Percentiles rank a stretch among this genome's conserved stretches.
phyloP scores from a whole-genome alignment of 306 rosid genomes.

The Cucurbita argyrosperma region DNA sequence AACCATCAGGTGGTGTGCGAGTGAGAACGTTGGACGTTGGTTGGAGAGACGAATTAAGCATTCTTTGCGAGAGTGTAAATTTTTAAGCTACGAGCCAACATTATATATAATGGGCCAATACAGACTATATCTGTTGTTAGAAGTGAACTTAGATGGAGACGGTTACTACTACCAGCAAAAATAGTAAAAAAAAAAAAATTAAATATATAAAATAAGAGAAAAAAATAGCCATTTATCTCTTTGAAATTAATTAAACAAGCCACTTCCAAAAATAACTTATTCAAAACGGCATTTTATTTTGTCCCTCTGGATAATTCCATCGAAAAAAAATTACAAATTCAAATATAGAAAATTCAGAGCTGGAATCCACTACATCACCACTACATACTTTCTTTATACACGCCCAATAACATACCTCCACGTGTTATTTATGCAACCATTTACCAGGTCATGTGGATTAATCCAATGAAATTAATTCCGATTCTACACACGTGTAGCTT shows the following conservation, averaged over 20 bases:
- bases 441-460: not conserved
- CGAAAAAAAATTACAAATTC: not conserved
- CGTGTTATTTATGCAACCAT: not conserved
- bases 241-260: not conserved
- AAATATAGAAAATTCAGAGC: not conserved
- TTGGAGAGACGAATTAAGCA: no score
- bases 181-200: not conserved
- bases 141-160: no score
- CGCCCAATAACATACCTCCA: not conserved
- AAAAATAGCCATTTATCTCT: not conserved
- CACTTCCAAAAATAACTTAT: not conserved
- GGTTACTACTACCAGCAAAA: no score
- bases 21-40: no score
- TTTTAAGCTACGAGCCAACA: no score
- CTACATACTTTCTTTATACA: not conserved
- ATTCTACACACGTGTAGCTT: not conserved
- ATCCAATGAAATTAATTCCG: not conserved
- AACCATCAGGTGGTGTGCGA: no score
- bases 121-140: no score
- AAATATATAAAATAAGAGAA: not conserved
- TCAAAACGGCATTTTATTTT: not conserved
- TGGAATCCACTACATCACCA: not conserved
- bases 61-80: no score
- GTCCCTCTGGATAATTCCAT: not conserved
- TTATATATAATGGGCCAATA: no score